Conservation (phyloP, 169 alveolate species). For the Plasmodium cynomolgi region DNA sequence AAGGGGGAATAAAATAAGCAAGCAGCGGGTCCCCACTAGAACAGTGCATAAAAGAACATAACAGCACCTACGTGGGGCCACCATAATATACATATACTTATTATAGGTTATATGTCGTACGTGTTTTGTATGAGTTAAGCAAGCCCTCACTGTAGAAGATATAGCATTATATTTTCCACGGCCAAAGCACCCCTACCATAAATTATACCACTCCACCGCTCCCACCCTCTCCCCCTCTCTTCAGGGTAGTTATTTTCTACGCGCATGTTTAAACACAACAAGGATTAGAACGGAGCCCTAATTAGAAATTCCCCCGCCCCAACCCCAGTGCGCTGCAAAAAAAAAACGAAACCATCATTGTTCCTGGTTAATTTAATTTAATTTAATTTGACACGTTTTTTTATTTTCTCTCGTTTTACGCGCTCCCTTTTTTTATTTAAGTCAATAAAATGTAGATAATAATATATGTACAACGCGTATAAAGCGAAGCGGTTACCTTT, state of each 20-base stretch:
- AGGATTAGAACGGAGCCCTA: background rate
- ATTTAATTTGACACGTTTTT: background rate
- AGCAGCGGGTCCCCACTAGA: background rate
- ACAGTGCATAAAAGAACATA: background rate
- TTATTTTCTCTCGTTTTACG: background rate
- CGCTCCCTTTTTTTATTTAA: background rate
- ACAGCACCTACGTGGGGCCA: background rate
- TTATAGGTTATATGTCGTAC: background rate
- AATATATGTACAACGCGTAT: background rate
- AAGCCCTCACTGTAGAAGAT: background rate
- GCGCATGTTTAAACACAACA: background rate
- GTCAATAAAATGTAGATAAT: background rate
- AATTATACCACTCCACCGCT: background rate
- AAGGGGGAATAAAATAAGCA: background rate
- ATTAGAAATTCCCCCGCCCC: background rate
- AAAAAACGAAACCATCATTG: background rate
- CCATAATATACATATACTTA: too few species aligned
- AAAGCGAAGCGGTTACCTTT: background rate
- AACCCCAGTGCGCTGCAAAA: background rate
- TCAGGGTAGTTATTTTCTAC: background rate
- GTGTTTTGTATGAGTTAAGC: background rate
- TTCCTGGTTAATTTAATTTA: background rate
- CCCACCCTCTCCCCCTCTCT: background rate
- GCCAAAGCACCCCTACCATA: background rate
- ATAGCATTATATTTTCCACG: background rate